A percentile compares a stretch with the other conserved stretches of the same genome.
Evolutionary conservation across 2,329 filamentous ascomycete species (phyloP).

Genomic region (Penicillium sp.): DNA sequence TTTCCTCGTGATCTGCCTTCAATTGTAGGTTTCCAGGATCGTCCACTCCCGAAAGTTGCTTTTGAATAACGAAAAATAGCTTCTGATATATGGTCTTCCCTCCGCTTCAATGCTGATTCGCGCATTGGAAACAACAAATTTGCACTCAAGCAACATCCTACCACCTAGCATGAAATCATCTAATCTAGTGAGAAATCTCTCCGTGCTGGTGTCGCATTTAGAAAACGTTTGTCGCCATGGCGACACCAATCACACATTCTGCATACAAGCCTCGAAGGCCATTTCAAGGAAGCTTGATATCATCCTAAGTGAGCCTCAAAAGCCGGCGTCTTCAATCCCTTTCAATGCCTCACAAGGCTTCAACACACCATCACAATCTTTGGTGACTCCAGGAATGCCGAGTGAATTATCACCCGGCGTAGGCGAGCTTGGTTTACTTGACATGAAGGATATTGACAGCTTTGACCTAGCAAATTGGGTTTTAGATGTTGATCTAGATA

Average conservation of each 20-base stretch:
- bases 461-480: too few relatives aligned
- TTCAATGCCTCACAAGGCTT: too few relatives aligned
- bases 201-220: conserved; percentile 13
- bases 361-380: too few relatives aligned
- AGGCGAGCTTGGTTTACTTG: too few relatives aligned
- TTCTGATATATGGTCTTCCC: conserved; percentile 12
- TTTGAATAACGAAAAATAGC: conserved; percentile 3
- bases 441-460: too few relatives aligned
- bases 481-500: not conserved
- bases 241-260: conserved; percentile 11
- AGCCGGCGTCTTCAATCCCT: too few relatives aligned
- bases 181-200: conserved; percentile 11
- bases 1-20: conserved; percentile 9
- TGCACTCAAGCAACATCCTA: conserved; percentile 5
- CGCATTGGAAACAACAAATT: conserved; percentile 5
- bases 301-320: conserved; percentile 1
- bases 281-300: conserved; percentile 11
- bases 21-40: conserved; percentile 5
- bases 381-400: too few relatives aligned
- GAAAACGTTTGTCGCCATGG: conserved; percentile 7
- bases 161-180: conserved; percentile 9
- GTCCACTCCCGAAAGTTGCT: not conserved
- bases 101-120: conserved; percentile 9
- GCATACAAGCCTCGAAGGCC: conserved; percentile 11
- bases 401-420: too few relatives aligned